These are phyloP conservation scores for Alternaria viburni DNA, from an alignment of 2,329 filamentous ascomycete species.

Conservation along the genomic window DNA sequence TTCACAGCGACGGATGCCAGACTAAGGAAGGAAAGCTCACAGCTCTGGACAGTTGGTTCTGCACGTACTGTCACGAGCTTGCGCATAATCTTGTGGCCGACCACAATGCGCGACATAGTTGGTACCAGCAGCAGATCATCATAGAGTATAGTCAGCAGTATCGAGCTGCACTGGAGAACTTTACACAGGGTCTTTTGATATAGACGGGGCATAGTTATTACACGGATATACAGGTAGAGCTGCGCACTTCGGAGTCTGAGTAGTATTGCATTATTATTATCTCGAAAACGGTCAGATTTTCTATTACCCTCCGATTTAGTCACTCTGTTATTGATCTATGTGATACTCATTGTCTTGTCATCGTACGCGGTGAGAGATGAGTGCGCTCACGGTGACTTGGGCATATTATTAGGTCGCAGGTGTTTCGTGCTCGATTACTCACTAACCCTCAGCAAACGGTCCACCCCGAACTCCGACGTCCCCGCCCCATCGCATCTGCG, in stretches of 20 bases:
- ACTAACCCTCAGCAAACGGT: neutral
- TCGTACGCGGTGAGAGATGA: too few species aligned
- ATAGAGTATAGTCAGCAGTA: constrained; percentile 45
- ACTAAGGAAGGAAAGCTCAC: constrained; percentile 48
- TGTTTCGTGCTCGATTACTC: neutral
- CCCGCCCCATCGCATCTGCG: neutral
- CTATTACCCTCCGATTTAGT: fast-evolving
- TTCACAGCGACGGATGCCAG: constrained; percentile 61
- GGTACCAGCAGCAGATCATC: constrained; percentile 49
- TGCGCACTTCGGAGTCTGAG: neutral
- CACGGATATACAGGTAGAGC: neutral
- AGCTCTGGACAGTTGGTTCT: constrained; percentile 81
- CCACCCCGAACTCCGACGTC: neutral
- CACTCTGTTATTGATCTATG: neutral
- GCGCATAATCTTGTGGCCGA: constrained; percentile 87
- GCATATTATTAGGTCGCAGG: neutral
- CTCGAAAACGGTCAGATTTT: too few species aligned
- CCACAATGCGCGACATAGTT: constrained; percentile 59
- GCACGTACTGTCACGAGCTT: constrained; percentile 93
- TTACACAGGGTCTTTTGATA: constrained; percentile 28
- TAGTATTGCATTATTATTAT: neutral
- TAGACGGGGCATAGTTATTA: neutral
- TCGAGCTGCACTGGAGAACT: constrained; percentile 32
- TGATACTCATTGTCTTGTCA: neutral
- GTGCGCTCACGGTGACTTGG: too few species aligned